Conservation (phyloP, 2,329 filamentous ascomycete species). For the Keithomyces neogunnii region DNA sequence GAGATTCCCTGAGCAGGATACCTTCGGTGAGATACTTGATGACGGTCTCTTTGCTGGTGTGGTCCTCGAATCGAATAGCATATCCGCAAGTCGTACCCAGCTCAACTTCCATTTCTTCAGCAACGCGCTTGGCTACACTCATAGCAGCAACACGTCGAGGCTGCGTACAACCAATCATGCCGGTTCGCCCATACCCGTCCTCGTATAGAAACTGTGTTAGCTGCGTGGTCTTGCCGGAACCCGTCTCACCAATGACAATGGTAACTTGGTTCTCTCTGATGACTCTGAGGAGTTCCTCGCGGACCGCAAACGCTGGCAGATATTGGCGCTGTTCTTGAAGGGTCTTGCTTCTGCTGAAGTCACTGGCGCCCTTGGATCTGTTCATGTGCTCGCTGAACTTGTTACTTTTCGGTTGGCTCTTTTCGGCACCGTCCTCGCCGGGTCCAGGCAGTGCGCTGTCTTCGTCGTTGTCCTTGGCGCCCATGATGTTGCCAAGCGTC, state of each 20-base stretch:
- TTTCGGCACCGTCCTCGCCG: slow-evolving; percentile 58
- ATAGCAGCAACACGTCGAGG: slow-evolving; percentile 94
- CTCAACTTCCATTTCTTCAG: slow-evolving; percentile 94
- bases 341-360: slow-evolving; percentile 88
- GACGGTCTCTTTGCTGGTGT: slow-evolving; percentile 85
- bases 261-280: slow-evolving; percentile 96
- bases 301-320: slow-evolving; percentile 88
- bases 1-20: slow-evolving; percentile 83
- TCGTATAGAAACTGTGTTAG: slow-evolving; percentile 93
- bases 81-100: slow-evolving; percentile 87
- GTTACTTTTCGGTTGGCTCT: slow-evolving; percentile 38
- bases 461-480: slow-evolving; percentile 84
- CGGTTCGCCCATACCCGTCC: slow-evolving; percentile 80
- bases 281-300: slow-evolving; percentile 84
- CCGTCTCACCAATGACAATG: slow-evolving; percentile 94
- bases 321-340: slow-evolving; percentile 87
- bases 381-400: slow-evolving; percentile 92
- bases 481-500: slow-evolving; percentile 88
- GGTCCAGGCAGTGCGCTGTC: slow-evolving; percentile 78
- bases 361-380: slow-evolving; percentile 74
- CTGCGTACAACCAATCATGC: slow-evolving; percentile 94
- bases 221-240: slow-evolving; percentile 96
- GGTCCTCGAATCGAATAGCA: slow-evolving; percentile 96
- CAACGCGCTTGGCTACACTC: slow-evolving; percentile 97
- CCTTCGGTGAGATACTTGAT: slow-evolving; percentile 99